Evolutionary conservation across 1,284 basidiomycete species (phyloP).

Genomic region (Athelia psychrophila): DNA sequence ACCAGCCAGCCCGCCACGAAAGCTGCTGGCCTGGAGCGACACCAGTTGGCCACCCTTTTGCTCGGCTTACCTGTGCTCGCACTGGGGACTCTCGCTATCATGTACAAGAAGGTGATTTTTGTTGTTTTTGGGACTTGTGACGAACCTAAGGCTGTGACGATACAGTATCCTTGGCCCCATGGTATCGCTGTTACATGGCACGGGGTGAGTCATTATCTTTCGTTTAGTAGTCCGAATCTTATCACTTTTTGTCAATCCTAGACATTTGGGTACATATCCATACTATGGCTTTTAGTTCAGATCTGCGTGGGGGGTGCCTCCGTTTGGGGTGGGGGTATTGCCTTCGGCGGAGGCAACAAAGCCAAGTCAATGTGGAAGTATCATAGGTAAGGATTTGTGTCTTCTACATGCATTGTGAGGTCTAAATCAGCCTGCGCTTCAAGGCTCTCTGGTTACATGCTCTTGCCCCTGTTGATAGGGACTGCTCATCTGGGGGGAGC

Average conservation of each 20-base stretch:
- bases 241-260: too few species aligned
- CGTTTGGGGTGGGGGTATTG: conserved; percentile 48
- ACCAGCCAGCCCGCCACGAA: conserved; percentile 66
- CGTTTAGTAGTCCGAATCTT: too few species aligned
- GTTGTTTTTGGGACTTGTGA: too few species aligned
- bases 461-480: conserved; percentile 52
- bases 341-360: conserved; percentile 45
- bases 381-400: conserved; percentile 46
- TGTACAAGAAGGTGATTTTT: conserved; percentile 65
- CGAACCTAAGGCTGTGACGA: too few species aligned
- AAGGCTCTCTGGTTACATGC: conserved; percentile 60
- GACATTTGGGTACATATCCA: conserved; percentile 55
- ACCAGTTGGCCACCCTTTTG: conserved; percentile 55
- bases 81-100: conserved; percentile 52
- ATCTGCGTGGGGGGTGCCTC: conserved; percentile 57
- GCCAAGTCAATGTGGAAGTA: conserved; percentile 77
- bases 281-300: conserved; percentile 56
- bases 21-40: conserved; percentile 58
- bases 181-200: conserved; percentile 67
- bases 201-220: conserved; percentile 54
- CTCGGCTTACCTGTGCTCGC: conserved; percentile 52
- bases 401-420: not conserved
- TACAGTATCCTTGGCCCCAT: conserved; percentile 28
- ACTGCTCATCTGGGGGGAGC: conserved; percentile 62
- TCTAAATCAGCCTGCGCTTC: not conserved